A percentile compares a stretch with the other conserved stretches of the same genome.
Evolutionary conservation across 305 asterid species (phyloP).

Genomic region (Withania somnifera): DNA sequence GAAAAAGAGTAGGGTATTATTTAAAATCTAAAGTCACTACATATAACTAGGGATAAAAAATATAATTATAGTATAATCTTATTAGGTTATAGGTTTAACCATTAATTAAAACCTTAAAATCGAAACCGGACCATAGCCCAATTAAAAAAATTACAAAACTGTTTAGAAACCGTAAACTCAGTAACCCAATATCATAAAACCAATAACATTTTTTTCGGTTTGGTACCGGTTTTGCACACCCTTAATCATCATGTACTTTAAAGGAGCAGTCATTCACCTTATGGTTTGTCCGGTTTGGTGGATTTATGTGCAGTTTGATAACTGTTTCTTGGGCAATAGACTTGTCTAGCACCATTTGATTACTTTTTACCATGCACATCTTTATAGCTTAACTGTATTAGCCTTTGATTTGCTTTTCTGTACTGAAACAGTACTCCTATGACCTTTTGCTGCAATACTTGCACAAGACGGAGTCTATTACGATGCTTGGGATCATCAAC

Average conservation of each 20-base stretch:
- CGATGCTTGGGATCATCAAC: conserved; percentile 84
- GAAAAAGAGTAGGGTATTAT: too few relatives aligned
- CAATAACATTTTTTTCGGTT: too few relatives aligned
- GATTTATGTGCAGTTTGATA: background rate
- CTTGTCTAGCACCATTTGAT: background rate
- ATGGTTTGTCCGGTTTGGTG: background rate
- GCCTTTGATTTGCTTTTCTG: background rate
- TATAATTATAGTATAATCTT: too few relatives aligned
- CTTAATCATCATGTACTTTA: background rate
- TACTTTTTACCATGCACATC: background rate
- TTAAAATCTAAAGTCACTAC: too few relatives aligned
- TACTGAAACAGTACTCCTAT: conserved; percentile 52
- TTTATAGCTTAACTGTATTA: background rate
- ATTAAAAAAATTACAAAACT: too few relatives aligned
- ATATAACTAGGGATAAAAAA: too few relatives aligned
- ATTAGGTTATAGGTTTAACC: too few relatives aligned
- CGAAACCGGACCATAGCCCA: too few relatives aligned
- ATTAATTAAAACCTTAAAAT: too few relatives aligned
- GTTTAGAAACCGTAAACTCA: too few relatives aligned
- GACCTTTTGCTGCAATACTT: conserved; percentile 81
- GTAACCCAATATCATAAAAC: too few relatives aligned
- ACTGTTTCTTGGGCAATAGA: background rate
- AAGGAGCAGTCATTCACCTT: background rate
- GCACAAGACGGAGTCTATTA: conserved; percentile 75
- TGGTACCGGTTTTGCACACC: too few relatives aligned